These are phyloP conservation scores for Dactylorhiza incarnata DNA, from an alignment of 106 monocot genomes.

Conservation along the genomic window DNA sequence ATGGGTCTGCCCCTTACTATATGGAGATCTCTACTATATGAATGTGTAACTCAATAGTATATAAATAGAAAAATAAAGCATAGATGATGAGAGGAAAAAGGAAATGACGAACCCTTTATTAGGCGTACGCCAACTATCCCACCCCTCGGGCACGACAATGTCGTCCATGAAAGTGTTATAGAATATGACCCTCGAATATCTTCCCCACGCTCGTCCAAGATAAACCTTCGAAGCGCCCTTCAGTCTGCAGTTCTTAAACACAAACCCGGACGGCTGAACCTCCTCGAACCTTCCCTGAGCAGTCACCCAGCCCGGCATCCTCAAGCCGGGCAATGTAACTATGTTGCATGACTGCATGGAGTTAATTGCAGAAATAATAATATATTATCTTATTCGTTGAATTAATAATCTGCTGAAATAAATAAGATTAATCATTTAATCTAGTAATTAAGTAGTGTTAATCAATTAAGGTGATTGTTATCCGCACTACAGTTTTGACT, in stretches of 20 bases:
- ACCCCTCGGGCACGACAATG: constrained; percentile 24
- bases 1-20: too few species aligned
- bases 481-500: too few species aligned
- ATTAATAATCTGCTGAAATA: background rate
- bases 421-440: too few species aligned
- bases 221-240: constrained; percentile 12
- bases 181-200: constrained; percentile 31
- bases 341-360: background rate
- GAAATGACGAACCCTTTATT: background rate
- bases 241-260: constrained; percentile 29
- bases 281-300: constrained; percentile 9
- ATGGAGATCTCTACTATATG: too few species aligned
- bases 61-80: background rate
- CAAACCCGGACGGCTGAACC: constrained; percentile 13
- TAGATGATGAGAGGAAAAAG: background rate
- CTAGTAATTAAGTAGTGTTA: too few species aligned
- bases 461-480: too few species aligned
- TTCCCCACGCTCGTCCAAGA: constrained; percentile 33
- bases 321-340: background rate
- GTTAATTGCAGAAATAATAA: too few species aligned
- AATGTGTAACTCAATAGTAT: too few species aligned
- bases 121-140: constrained; percentile 21
- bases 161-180: constrained; percentile 14
- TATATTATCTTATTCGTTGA: background rate
- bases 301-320: constrained; percentile 7